Base-by-base conservation (phyloP, 495 filamentous ascomycete genomes). In the Aspergillus coremiiformis region DNA sequence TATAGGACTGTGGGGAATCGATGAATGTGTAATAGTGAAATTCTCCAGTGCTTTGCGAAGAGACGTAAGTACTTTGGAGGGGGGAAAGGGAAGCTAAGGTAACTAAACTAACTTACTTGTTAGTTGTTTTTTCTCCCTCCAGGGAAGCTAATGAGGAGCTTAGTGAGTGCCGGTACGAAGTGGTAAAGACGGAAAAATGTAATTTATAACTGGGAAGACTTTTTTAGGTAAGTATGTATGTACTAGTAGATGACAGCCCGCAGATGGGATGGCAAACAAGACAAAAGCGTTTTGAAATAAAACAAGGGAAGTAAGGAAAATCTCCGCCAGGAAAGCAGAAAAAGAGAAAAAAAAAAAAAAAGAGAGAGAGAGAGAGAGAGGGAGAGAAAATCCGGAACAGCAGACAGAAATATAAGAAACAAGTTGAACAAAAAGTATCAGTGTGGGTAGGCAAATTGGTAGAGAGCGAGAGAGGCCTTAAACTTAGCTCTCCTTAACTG, bases 281-380 rank as follows among this genome's bases (percentile, higher is more conserved):
- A 29, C 24, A 44, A 47, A 42, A 53, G 27, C 8, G 35, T 37
- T 10, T 22, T 17, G 49, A 33, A 29, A 35, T 44, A 53, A 43
- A 53, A 53, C 56, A 43, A 24, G 47, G 44, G 32, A 35, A 5
- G 32, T 14, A 35, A 35, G n/a, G n/a, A 35, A 5, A 15, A 35
- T 5, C n/a, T 35, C 4, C 3, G 32, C 11, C 4, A 35, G 52
- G 48, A 52, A 50, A 35, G 3, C 4, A 14, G 12, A 35, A 14
- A 35, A 14, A 35, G n/a, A 14, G n/a, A 35, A 35, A 14, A 35
- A 35, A 35, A 35, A 6, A 35, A 44, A 45, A 45, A 45, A 45
- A 30, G 12, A 45, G 14, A 20, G 15, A 17, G 3, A 0, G 15
- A 15, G 30, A 29, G 21, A 26, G 11, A n/a, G n/a, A n/a, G n/a